Conservation (phyloP, 2,329 filamentous ascomycete species). For the Blastomyces percursus region DNA sequence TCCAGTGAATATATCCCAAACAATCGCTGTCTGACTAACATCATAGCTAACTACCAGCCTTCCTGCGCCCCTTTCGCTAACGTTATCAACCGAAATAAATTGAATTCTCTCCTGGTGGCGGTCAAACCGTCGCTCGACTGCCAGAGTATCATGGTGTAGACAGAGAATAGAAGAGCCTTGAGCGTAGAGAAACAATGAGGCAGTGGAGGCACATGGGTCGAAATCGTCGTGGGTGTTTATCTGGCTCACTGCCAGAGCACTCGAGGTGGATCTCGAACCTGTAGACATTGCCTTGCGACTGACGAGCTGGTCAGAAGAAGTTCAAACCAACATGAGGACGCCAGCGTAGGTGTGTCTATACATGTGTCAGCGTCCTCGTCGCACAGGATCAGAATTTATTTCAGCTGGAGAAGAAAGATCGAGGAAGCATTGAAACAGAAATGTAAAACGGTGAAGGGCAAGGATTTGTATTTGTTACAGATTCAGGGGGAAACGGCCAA, state of each 20-base stretch:
- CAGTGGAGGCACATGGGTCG: constrained; percentile 81
- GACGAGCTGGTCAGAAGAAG: constrained; percentile 45
- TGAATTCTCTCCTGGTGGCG: constrained; percentile 73
- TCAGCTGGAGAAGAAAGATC: neutral
- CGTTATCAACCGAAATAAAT: constrained; percentile 79
- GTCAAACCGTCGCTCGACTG: constrained; percentile 76
- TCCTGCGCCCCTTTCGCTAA: constrained; percentile 75
- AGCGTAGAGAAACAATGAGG: constrained; percentile 79
- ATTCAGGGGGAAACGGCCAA: neutral
- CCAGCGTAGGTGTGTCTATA: constrained; percentile 3
- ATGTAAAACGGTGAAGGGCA: neutral
- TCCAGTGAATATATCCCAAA: constrained; percentile 92
- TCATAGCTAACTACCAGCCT: constrained; percentile 89
- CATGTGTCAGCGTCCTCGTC: constrained; percentile 4
- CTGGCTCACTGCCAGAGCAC: constrained; percentile 36
- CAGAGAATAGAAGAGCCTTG: constrained; percentile 73
- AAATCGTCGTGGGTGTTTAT: constrained; percentile 44
- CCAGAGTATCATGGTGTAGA: constrained; percentile 83
- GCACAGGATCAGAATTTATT: neutral
- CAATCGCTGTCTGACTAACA: constrained; percentile 77
- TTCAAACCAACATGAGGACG: constrained; percentile 5
- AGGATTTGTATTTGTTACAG: constrained; percentile 1
- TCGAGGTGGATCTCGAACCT: constrained; percentile 47
- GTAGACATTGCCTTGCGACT: constrained; percentile 51
- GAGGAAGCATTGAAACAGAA: neutral